A percentile compares a stretch with the other conserved stretches of the same genome.
These are phyloP conservation scores for Rhizophlyctis rosea DNA, from an alignment of 192 early-diverging fungal genomes.

Conservation along the genomic window DNA sequence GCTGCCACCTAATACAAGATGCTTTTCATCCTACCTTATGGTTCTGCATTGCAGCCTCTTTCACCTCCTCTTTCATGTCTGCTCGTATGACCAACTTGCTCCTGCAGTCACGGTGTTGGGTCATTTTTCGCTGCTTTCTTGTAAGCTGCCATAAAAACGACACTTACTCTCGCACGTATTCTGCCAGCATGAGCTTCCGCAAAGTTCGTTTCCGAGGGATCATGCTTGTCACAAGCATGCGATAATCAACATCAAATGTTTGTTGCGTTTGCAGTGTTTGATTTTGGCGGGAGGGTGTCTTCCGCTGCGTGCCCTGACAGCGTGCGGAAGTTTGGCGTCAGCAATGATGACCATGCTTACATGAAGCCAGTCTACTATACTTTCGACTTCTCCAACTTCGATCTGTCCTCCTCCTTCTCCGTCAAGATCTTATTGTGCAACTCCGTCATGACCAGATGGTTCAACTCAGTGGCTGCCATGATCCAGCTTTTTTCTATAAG, in stretches of 20 bases:
- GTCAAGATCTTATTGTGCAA: constrained; percentile 31
- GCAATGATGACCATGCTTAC: neutral
- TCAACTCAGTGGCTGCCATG: constrained; percentile 40
- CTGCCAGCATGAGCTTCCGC: constrained; percentile 44
- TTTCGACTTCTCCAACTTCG: constrained; percentile 26
- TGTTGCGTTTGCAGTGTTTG: constrained; percentile 13
- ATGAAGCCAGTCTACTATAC: no score
- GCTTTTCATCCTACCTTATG: neutral
- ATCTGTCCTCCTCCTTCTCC: constrained; percentile 32
- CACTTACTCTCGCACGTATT: constrained; percentile 43
- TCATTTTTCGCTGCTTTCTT: constrained; percentile 16
- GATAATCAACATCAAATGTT: constrained; percentile 42
- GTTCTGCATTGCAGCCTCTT: neutral
- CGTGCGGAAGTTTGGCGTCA: neutral
- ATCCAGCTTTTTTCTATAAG: constrained; percentile 46
- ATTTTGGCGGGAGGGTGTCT: constrained; percentile 8
- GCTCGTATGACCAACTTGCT: constrained; percentile 3
- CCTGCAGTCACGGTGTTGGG: neutral
- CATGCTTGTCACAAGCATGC: constrained; percentile 34
- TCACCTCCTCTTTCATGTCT: neutral
- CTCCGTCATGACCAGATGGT: constrained; percentile 35
- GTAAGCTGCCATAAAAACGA: neutral
- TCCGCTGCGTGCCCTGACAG: neutral
- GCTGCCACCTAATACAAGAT: no score
- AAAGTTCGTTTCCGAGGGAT: constrained; percentile 44